Conservation (phyloP, 208 protist species). For the Leishmania braziliensis region DNA sequence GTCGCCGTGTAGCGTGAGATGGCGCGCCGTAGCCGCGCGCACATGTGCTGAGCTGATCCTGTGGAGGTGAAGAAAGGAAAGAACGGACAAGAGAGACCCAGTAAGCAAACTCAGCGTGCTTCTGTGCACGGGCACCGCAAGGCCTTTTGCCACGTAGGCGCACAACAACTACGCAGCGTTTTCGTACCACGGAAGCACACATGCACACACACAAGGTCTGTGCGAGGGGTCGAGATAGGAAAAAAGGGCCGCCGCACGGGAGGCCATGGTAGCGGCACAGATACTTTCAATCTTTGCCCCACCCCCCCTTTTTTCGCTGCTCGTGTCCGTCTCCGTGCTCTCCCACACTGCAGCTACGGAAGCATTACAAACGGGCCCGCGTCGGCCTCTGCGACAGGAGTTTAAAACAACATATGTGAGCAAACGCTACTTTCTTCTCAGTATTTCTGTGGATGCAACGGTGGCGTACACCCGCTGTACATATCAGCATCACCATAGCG, state of each 20-base stretch:
- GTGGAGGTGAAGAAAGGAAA: not conserved
- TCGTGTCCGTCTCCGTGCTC: not conserved
- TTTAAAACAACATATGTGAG: not conserved
- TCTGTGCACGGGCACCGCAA: not conserved
- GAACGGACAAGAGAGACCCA: not conserved
- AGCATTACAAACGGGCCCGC: not conserved
- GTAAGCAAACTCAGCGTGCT: not conserved
- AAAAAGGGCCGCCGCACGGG: not conserved
- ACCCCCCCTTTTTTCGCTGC: not conserved
- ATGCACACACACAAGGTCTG: not conserved
- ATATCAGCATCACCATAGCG: not conserved
- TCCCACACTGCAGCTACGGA: not conserved
- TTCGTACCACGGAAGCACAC: not conserved
- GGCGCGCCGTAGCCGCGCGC: not conserved
- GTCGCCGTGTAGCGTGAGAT: slow-evolving; percentile 6
- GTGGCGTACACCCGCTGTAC: not conserved
- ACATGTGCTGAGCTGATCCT: slow-evolving; percentile 2
- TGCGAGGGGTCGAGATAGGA: slow-evolving; percentile 1
- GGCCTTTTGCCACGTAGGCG: not conserved
- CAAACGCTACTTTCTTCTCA: not conserved
- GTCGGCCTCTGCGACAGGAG: not conserved
- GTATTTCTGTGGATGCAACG: slow-evolving; percentile 2
- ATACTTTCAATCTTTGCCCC: not conserved
- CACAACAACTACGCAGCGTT: not conserved
- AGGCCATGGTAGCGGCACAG: not conserved